phyloP scores from a whole-genome alignment of 352 stramenopile genomes.

The Albugo laibachii region DNA sequence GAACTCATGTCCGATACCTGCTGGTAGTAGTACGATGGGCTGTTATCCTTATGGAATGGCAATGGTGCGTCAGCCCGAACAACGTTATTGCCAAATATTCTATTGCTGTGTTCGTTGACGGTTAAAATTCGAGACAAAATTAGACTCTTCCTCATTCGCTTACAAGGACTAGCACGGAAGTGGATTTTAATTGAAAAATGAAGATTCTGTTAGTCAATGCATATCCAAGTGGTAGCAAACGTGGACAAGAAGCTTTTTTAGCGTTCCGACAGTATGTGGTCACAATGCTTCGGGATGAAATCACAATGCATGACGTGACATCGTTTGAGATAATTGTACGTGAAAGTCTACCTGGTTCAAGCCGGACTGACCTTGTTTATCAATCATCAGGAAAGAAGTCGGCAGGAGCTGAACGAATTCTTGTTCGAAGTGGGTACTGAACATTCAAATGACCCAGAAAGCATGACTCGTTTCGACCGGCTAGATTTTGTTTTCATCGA shows the following conservation, averaged over 20 bases:
- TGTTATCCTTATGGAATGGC: not conserved
- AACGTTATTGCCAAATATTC: not conserved
- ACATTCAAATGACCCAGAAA: conserved; percentile 22
- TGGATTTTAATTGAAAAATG: conserved; percentile 13
- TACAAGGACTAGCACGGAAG: not conserved
- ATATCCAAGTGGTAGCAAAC: conserved; percentile 21
- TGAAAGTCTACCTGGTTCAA: not conserved
- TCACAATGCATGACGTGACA: conserved; percentile 44
- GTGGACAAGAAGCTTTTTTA: conserved; percentile 20
- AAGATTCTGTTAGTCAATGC: conserved; percentile 52
- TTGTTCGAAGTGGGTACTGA: conserved; percentile 61
- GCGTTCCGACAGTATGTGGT: conserved; percentile 30
- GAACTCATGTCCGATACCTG: no score
- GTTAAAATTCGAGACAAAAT: not conserved
- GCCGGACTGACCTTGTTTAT: not conserved
- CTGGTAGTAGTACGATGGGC: no score
- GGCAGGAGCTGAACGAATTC: conserved; percentile 43
- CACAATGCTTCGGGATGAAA: conserved; percentile 18
- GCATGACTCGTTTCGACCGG: conserved; percentile 60
- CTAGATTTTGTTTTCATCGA: conserved; percentile 69
- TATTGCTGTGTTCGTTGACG: not conserved
- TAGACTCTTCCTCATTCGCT: not conserved
- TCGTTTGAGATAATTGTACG: conserved; percentile 35
- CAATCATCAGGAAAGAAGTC: conserved; percentile 23
- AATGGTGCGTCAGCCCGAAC: not conserved